Base-by-base conservation (phyloP, 805 yeast genomes). In the Pichia rugopelliculosa region DNA sequence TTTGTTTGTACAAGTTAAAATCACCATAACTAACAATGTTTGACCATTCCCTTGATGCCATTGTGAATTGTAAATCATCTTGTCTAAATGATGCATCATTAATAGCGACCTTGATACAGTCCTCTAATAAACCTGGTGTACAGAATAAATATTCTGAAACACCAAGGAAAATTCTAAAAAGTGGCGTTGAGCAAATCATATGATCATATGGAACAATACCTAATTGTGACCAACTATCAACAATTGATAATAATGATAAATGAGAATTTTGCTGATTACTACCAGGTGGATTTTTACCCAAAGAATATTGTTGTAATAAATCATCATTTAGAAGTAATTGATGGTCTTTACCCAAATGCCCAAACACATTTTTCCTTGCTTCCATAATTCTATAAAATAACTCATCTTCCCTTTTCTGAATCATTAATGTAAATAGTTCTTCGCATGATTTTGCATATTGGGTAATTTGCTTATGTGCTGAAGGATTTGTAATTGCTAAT, bases 201-300 rank as follows among this genome's bases (percentile, higher is more conserved):
- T 93, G 99, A 63, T 91, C 96, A 60, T 93, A 91, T 5, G 99
- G 99, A 33, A 85, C 83, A 38, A 93, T 88, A 1, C 84, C 84
- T 39, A 87, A 67, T 53, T 81, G 82, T 58, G 76, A 78, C 99
- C 99, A 93, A 59, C 93, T 82, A 65, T 93, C 98, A 2, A 87
- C 98, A 41, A 93, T 89, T 1, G 95, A 95, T 47, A 93, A 67
- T 36, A 93, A 67, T 1, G 96, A 85, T 42, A 93, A 69, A 64
- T 93, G 99, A 4, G 96, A 87, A 63, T 93, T 93, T 40, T 95
- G 95, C 48, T 80, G 75, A 51, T 75, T 65, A 26, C 78, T 78
- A 9, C 75, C 81, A 2, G 87, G 88, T 1, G 87, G 87, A 22
- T 73, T 76, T 53, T 81, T 82, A 44, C 84, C 74, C 39, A 91